Percentiles rank a stretch among this genome's conserved stretches.
phyloP scores from a whole-genome alignment of 495 filamentous ascomycete genomes.

The Saxophila tyrrhenica region DNA sequence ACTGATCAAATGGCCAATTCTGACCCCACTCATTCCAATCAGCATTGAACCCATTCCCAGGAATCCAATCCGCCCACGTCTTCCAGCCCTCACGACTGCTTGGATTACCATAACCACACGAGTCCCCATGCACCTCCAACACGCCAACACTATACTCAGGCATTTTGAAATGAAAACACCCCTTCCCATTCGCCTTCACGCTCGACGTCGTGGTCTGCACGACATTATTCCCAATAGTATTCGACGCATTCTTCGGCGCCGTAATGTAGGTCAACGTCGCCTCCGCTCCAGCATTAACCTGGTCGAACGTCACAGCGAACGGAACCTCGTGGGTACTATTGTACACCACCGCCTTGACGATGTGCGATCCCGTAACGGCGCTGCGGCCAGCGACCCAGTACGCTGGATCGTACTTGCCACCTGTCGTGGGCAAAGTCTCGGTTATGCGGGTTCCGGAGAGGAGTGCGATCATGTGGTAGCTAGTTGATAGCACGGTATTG shows the following conservation, averaged over 20 bases:
- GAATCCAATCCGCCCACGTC: constrained; percentile 10
- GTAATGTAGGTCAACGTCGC: constrained; percentile 49
- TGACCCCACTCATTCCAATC: not conserved
- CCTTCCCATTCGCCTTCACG: constrained; percentile 9
- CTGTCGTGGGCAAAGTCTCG: constrained; percentile 39
- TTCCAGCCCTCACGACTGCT: constrained; percentile 2
- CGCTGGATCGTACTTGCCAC: constrained; percentile 32
- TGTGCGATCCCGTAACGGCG: constrained; percentile 29
- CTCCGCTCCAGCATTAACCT: constrained; percentile 32
- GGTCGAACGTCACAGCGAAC: constrained; percentile 45
- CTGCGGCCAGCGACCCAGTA: constrained; percentile 47
- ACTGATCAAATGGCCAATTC: too few species aligned
- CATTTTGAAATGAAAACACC: constrained; percentile 17
- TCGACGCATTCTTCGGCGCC: constrained; percentile 35
- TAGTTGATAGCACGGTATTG: constrained; percentile 28
- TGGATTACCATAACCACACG: constrained; percentile 11
- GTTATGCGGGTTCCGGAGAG: constrained; percentile 40
- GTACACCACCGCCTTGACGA: constrained; percentile 57
- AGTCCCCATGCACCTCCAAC: constrained; percentile 11
- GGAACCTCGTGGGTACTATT: constrained; percentile 44
- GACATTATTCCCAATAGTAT: constrained; percentile 27
- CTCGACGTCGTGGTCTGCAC: constrained; percentile 5
- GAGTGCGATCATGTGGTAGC: constrained; percentile 38
- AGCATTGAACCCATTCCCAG: not conserved
- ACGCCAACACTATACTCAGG: constrained; percentile 19